Evolutionary conservation across 2,329 filamentous ascomycete genomes (phyloP).

Genomic region (Fusarium sp.): DNA sequence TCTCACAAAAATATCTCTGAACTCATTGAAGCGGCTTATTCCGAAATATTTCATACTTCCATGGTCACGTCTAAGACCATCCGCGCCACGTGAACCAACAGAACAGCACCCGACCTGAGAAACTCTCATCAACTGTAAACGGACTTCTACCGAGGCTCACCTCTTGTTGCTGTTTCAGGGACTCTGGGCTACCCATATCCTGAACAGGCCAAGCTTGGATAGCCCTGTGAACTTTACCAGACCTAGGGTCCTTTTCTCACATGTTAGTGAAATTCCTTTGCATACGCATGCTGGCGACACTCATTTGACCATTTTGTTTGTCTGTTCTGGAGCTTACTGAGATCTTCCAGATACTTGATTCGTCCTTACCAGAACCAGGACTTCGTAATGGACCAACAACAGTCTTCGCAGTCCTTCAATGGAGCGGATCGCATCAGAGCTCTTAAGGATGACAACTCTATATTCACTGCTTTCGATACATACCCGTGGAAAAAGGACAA

Average conservation of each 20-base stretch:
- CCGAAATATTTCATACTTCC: slow-evolving; percentile 19
- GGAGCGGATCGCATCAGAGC: slow-evolving; percentile 56
- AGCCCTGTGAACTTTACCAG: slow-evolving; percentile 15
- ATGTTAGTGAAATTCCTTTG: slow-evolving; percentile 34
- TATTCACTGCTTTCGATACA: slow-evolving; percentile 71
- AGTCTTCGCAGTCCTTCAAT: slow-evolving; percentile 41
- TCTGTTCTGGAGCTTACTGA: slow-evolving; percentile 12
- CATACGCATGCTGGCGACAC: slow-evolving; percentile 5
- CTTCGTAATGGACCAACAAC: slow-evolving; percentile 29
- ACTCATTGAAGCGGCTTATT: slow-evolving; percentile 10
- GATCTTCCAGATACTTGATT: not conserved
- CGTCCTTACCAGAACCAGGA: not conserved
- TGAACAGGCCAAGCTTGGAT: slow-evolving; percentile 19
- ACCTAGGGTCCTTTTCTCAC: slow-evolving; percentile 39
- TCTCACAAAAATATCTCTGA: not conserved
- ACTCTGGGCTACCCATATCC: not conserved
- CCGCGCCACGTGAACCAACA: slow-evolving; percentile 39
- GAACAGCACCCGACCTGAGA: slow-evolving; percentile 24
- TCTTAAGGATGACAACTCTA: slow-evolving; percentile 54
- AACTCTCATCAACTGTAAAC: slow-evolving; percentile 17
- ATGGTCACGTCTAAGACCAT: slow-evolving; percentile 29
- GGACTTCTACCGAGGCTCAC: slow-evolving; percentile 32
- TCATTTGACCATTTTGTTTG: not conserved
- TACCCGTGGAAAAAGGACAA: slow-evolving; percentile 77
- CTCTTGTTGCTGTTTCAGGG: slow-evolving; percentile 5